Base-by-base conservation (phyloP, 495 filamentous ascomycete genomes). In the Tuber calosporum region DNA sequence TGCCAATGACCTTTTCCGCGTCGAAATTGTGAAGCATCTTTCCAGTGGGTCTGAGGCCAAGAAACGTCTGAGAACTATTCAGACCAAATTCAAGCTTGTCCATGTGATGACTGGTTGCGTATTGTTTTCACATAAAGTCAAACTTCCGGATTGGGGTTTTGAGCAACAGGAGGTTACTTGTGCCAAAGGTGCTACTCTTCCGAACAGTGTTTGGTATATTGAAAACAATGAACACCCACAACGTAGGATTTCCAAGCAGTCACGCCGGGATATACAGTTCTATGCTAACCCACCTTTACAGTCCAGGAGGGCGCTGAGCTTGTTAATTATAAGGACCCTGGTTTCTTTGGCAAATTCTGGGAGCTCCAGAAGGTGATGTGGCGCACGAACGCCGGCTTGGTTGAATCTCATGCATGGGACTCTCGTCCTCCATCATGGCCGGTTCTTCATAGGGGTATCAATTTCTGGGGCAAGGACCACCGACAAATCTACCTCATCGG, bases 331-430 rank as follows among this genome's bases (percentile, higher is more conserved):
- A 87, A 88, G 73, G 90, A 97, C 78, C 95, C 95, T 30, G 95
- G 95, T 20, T 98, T 99, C 86, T 87, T 98, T 72, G 96, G 94
- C 72, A 99, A 98, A 82, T 99, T 99, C 85, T 97, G 92, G 92
- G 95, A 99, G 84, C 86, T 99, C n/a, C 94, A 99, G 82, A 93
- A 93, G 83, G 96, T 99, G 53, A 99, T 99, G 95, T 99, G 95
- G 95, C 92, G 87, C 74, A 98, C 96, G 20, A 99, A 99, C 81
- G 95, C 95, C 42, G 96, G 95, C 40, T 88, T 99, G 72, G 92
- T 96, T 40, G 95, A 98, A 81, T 96, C 93, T 53, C 95, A 99
- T 81, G 92, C 93, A 69, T 99, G 95, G 95, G 95, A 99, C 82
- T 98, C 95, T 67, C 90, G 95, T 42, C 95, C 95, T 19, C 89